These are phyloP conservation scores for Bryum argenteum DNA, from an alignment of 225 moss, liverwort and hornwort species.

Conservation along the genomic window DNA sequence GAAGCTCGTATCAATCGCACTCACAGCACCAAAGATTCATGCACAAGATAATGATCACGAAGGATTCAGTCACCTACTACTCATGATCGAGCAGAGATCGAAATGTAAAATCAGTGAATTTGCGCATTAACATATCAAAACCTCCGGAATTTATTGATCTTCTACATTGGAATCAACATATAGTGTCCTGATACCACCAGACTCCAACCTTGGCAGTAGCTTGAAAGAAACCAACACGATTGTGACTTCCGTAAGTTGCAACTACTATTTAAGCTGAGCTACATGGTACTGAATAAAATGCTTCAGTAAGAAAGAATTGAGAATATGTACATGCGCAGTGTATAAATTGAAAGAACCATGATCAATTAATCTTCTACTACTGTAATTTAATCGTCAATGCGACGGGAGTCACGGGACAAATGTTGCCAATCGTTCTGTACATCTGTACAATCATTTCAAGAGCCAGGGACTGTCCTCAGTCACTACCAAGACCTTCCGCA, in stretches of 20 bases:
- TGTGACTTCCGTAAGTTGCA: too few relatives aligned
- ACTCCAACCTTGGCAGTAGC: too few relatives aligned
- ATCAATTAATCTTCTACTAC: neutral
- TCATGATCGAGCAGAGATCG: too few relatives aligned
- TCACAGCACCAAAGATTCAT: neutral
- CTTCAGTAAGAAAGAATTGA: too few relatives aligned
- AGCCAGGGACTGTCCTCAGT: neutral
- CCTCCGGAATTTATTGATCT: too few relatives aligned
- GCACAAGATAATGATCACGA: neutral
- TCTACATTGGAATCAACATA: too few relatives aligned
- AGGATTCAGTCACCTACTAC: too few relatives aligned
- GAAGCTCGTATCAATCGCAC: neutral
- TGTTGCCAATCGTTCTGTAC: neutral
- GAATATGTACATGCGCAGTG: neutral
- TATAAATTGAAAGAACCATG: too few relatives aligned
- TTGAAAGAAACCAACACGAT: too few relatives aligned
- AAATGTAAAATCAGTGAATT: neutral
- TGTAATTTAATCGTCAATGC: neutral
- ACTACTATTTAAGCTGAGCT: too few relatives aligned
- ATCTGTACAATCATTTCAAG: neutral
- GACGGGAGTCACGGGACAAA: neutral
- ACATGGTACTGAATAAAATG: too few relatives aligned
- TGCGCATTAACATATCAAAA: neutral
- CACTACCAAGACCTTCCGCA: neutral
- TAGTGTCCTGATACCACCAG: too few relatives aligned